Conservation (phyloP, 2,329 filamentous ascomycete genomes). For the Thelonectria olida region DNA sequence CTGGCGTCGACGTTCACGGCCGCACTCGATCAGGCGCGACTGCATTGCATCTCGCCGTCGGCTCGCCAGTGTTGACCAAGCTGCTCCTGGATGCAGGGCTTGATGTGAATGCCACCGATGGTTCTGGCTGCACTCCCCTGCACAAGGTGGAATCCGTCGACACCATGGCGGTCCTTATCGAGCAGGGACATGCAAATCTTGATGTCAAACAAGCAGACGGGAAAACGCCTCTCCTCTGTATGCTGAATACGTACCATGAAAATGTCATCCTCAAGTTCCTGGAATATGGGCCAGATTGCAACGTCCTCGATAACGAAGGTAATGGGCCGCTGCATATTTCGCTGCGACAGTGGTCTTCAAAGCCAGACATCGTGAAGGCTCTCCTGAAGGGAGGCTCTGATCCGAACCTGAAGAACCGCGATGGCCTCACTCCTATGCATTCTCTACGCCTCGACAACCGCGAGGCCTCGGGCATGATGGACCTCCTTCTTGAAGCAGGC, state of each 20-base stretch:
- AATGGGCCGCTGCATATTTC: slow-evolving; percentile 33
- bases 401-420: slow-evolving; percentile 24
- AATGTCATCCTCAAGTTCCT: slow-evolving; percentile 11
- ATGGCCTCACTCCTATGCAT: slow-evolving; percentile 8
- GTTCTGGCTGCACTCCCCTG: slow-evolving; percentile 27
- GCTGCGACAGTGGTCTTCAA: neutral
- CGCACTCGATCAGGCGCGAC: slow-evolving; percentile 24
- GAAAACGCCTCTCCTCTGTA: slow-evolving; percentile 34
- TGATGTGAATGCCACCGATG: neutral
- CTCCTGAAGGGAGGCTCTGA: slow-evolving; percentile 33
- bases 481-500: slow-evolving; percentile 27
- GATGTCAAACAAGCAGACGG: slow-evolving; percentile 31
- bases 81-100: neutral
- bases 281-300: slow-evolving; percentile 31
- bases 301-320: slow-evolving; percentile 26
- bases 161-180: slow-evolving; percentile 33
- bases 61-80: neutral
- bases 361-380: slow-evolving; percentile 3
- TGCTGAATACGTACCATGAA: neutral
- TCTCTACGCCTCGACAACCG: neutral
- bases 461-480: neutral
- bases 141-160: slow-evolving; percentile 15
- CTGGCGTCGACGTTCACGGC: slow-evolving; percentile 35
- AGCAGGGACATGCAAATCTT: slow-evolving; percentile 34
- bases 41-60: slow-evolving; percentile 27